A percentile compares a stretch with the other conserved stretches of the same genome.
phyloP scores from a whole-genome alignment of 2,329 filamentous ascomycete genomes.

The Scorias spongiosa region DNA sequence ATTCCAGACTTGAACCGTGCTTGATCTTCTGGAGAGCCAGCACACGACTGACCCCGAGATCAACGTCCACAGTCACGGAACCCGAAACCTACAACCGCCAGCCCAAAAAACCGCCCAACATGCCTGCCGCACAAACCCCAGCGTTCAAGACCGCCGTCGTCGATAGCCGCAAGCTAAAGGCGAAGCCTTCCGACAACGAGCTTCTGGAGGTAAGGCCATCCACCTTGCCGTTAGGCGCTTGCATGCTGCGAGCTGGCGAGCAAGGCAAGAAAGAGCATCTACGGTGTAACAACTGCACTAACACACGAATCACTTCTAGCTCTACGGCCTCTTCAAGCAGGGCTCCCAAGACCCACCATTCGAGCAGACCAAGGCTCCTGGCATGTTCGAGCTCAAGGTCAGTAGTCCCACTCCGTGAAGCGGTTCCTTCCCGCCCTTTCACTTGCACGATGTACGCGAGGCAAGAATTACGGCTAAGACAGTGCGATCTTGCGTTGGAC shows the following conservation, averaged over 20 bases:
- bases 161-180: slow-evolving; percentile 53
- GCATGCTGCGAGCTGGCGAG: slow-evolving; percentile 33
- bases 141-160: slow-evolving; percentile 68
- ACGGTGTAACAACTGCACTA: not conserved
- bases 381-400: slow-evolving; percentile 59
- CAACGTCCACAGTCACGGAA: no score
- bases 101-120: slow-evolving; percentile 1
- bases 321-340: slow-evolving; percentile 36
- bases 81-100: no score
- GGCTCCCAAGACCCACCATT: slow-evolving; percentile 24
- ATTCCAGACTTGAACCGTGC: no score
- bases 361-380: slow-evolving; percentile 34
- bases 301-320: slow-evolving; percentile 21
- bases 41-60: no score
- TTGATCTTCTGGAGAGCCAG: no score
- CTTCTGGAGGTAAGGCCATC: slow-evolving; percentile 38
- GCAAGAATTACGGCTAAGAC: no score
- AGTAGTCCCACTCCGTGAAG: slow-evolving; percentile 7
- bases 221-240: slow-evolving; percentile 29
- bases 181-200: slow-evolving; percentile 48
- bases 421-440: not conserved
- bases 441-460: not conserved
- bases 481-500: not conserved
- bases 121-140: slow-evolving; percentile 24
- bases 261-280: not conserved